These are phyloP conservation scores for Pyrenophora graminea DNA, from an alignment of 2,329 filamentous ascomycete species.

Conservation along the genomic window DNA sequence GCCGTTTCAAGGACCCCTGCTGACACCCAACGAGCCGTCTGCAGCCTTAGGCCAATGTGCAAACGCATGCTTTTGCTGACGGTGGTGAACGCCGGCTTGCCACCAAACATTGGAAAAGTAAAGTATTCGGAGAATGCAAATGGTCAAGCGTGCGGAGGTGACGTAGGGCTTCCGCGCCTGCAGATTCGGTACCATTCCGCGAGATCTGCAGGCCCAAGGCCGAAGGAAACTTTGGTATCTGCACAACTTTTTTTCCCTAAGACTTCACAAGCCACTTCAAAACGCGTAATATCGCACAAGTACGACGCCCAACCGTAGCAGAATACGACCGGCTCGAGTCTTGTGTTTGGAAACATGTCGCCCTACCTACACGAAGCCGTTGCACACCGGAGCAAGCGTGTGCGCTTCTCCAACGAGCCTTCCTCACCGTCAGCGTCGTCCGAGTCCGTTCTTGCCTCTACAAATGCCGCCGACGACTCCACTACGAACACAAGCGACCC, in stretches of 20 bases:
- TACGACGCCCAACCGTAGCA: too few relatives aligned
- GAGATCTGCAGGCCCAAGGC: constrained; percentile 10
- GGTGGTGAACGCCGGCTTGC: background rate
- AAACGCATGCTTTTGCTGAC: background rate
- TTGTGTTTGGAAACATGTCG: constrained; percentile 16
- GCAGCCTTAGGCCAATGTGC: constrained; percentile 25
- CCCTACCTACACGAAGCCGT: constrained; percentile 10
- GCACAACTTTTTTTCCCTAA: constrained; percentile 11
- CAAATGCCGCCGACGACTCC: constrained; percentile 19
- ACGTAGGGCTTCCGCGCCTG: constrained; percentile 10
- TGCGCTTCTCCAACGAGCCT: constrained; percentile 25
- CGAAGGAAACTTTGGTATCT: constrained; percentile 15
- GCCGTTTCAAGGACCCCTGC: constrained; percentile 44
- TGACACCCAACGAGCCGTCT: constrained; percentile 32
- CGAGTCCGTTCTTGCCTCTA: constrained; percentile 23
- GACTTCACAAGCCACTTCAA: constrained; percentile 10
- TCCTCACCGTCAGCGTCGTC: constrained; percentile 30
- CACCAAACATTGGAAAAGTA: background rate
- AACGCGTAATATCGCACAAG: constrained; percentile 2
- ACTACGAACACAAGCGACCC: constrained; percentile 26
- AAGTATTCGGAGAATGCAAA: background rate
- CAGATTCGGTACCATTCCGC: constrained; percentile 12
- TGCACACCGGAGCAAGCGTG: constrained; percentile 30
- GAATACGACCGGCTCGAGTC: constrained; percentile 2
- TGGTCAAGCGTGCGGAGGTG: background rate